Conservation (phyloP, 1,139 yeast species). For the Scheffersomyces illinoinensis region DNA sequence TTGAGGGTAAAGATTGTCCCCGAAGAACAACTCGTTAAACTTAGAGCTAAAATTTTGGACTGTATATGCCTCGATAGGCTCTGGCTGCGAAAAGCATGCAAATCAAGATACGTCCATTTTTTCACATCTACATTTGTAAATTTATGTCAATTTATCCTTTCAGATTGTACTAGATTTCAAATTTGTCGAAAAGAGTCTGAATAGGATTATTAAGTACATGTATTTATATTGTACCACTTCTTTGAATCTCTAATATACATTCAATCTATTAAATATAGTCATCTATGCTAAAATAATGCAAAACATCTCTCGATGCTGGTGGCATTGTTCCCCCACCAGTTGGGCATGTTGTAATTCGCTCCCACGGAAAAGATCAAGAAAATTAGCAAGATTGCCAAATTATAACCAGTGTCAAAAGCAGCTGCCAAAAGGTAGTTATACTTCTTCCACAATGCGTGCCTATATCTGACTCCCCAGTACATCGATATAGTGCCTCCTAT, state of each 20-base stretch:
- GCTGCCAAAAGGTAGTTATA: conserved; percentile 49
- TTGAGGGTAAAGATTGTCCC: too few species aligned
- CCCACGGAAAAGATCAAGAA: conserved; percentile 38
- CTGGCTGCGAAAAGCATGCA: too few species aligned
- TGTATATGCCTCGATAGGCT: too few species aligned
- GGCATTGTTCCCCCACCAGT: conserved; percentile 51
- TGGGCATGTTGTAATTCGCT: conserved; percentile 30
- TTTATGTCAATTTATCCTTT: too few species aligned
- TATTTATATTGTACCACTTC: too few species aligned
- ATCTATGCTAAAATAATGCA: conserved; percentile 7
- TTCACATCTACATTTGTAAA: too few species aligned
- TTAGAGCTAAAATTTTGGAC: too few species aligned
- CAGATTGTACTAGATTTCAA: too few species aligned
- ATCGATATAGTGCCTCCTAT: conserved; percentile 45
- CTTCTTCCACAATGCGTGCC: conserved; percentile 36
- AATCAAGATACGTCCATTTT: too few species aligned
- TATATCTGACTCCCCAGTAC: conserved; percentile 41
- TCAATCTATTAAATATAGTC: background rate
- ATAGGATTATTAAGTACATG: too few species aligned
- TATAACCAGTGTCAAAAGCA: conserved; percentile 50
- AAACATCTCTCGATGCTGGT: conserved; percentile 45
- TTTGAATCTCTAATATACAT: background rate
- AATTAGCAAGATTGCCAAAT: conserved; percentile 36
- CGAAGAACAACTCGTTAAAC: too few species aligned
- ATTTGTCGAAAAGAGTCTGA: too few species aligned